Evolutionary conservation across 2,329 filamentous ascomycete species (phyloP).

Genomic region (Cladosporium colombiae): DNA sequence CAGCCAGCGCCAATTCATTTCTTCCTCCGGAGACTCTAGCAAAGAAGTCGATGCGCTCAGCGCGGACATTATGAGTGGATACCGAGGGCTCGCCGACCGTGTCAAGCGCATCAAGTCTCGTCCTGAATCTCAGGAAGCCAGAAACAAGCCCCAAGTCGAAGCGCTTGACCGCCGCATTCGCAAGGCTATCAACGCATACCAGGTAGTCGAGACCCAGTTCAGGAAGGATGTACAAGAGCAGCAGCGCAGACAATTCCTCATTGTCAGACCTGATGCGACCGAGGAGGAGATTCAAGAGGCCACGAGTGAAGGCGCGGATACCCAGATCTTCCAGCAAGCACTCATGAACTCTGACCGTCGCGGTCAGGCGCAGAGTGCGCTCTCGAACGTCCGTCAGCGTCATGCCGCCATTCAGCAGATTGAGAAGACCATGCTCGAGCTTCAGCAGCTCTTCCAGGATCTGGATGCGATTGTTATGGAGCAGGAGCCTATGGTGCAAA

Average conservation of each 20-base stretch:
- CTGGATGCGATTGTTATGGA: conserved; percentile 83
- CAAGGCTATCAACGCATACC: conserved; percentile 77
- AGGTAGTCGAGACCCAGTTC: conserved; percentile 77
- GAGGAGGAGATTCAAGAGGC: conserved; percentile 76
- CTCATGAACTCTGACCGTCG: conserved; percentile 78
- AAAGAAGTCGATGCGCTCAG: conserved; percentile 70
- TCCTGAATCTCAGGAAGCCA: conserved; percentile 68
- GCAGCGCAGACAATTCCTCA: conserved; percentile 85
- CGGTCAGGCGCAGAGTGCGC: conserved; percentile 76
- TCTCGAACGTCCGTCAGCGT: conserved; percentile 77
- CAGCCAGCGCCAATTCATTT: conserved; percentile 71
- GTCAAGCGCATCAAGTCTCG: conserved; percentile 82
- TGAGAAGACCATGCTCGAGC: conserved; percentile 82
- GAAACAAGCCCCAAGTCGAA: conserved; percentile 78
- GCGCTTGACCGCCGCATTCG: conserved; percentile 79
- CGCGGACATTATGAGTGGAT: conserved; percentile 78
- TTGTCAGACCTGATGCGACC: conserved; percentile 69
- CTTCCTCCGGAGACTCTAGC: conserved; percentile 64
- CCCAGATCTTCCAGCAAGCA: conserved; percentile 85
- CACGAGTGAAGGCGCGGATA: conserved; percentile 69
- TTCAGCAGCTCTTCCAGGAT: conserved; percentile 85
- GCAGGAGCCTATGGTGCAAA: conserved; percentile 76
- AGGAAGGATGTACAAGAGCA: conserved; percentile 78
- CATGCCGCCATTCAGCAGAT: conserved; percentile 90
- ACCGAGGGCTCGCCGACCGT: conserved; percentile 75